phyloP scores from a whole-genome alignment of 352 stramenopile species.

The Globisporangium radiosum region DNA sequence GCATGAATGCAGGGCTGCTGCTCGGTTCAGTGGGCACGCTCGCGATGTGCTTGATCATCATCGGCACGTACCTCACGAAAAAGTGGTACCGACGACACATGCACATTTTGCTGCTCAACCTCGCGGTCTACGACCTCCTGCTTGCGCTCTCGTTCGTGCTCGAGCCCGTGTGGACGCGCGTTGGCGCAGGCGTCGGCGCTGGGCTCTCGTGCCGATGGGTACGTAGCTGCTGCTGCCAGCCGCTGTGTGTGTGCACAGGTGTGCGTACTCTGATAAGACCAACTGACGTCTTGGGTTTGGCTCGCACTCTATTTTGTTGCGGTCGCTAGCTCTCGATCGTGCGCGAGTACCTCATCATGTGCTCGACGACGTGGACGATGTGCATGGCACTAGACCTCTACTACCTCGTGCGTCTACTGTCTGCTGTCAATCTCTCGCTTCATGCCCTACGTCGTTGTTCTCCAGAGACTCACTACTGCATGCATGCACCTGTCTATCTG shows the following conservation, averaged over 20 bases:
- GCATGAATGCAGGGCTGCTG: slow-evolving; percentile 57
- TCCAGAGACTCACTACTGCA: no score
- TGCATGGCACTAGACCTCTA: slow-evolving; percentile 72
- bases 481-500: neutral
- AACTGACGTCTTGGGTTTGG: no score
- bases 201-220: slow-evolving; percentile 47
- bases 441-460: no score
- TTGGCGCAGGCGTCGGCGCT: slow-evolving; percentile 28
- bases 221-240: slow-evolving; percentile 1
- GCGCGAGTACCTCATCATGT: slow-evolving; percentile 74
- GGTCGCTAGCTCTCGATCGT: slow-evolving; percentile 38
- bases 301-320: no score
- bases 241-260: neutral
- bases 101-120: slow-evolving; percentile 62
- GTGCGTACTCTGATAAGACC: no score
- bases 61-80: slow-evolving; percentile 34
- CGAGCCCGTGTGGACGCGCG: slow-evolving; percentile 47
- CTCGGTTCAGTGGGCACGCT: slow-evolving; percentile 53
- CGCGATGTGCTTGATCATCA: slow-evolving; percentile 51
- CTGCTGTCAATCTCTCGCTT: no score
- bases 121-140: slow-evolving; percentile 53
- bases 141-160: slow-evolving; percentile 64
- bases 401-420: slow-evolving; percentile 34
- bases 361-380: slow-evolving; percentile 56
- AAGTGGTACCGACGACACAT: slow-evolving; percentile 64